A percentile compares a stretch with the other conserved stretches of the same genome.
Evolutionary conservation across 148 eudicot genomes (phyloP).

Genomic region (Spergularia bocconei): DNA sequence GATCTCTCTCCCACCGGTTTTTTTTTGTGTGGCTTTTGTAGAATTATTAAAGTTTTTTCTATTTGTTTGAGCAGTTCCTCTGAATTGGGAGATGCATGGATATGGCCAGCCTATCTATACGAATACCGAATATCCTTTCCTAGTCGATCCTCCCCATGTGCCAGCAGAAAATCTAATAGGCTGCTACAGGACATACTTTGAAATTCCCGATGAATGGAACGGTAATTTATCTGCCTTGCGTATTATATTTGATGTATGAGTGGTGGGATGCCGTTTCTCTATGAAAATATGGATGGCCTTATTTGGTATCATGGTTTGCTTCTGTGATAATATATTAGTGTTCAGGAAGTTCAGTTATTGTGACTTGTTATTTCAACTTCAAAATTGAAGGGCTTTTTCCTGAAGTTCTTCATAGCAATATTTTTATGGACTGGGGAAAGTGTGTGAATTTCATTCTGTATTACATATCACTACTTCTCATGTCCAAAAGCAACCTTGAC

Average conservation of each 20-base stretch:
- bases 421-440: too few relatives aligned
- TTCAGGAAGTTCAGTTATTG: background rate
- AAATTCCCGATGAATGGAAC: slow-evolving; percentile 78
- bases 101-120: slow-evolving; percentile 89
- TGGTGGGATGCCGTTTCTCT: too few relatives aligned
- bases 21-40: background rate
- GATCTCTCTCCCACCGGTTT: background rate
- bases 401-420: background rate
- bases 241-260: background rate
- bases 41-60: slow-evolving; percentile 7
- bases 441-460: too few relatives aligned
- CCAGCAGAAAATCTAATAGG: slow-evolving; percentile 95
- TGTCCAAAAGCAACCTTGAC: too few relatives aligned
- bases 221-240: slow-evolving; percentile 43
- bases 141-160: slow-evolving; percentile 77
- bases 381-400: background rate
- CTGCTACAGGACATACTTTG: slow-evolving; percentile 83
- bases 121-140: slow-evolving; percentile 74
- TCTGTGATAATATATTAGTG: background rate
- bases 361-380: background rate
- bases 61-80: slow-evolving; percentile 68
- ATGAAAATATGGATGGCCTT: background rate
- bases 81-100: slow-evolving; percentile 98
- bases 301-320: background rate
- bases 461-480: too few relatives aligned